These are phyloP conservation scores for Aspergillus nomiae DNA, from an alignment of 2,329 filamentous ascomycete genomes.

Conservation along the genomic window DNA sequence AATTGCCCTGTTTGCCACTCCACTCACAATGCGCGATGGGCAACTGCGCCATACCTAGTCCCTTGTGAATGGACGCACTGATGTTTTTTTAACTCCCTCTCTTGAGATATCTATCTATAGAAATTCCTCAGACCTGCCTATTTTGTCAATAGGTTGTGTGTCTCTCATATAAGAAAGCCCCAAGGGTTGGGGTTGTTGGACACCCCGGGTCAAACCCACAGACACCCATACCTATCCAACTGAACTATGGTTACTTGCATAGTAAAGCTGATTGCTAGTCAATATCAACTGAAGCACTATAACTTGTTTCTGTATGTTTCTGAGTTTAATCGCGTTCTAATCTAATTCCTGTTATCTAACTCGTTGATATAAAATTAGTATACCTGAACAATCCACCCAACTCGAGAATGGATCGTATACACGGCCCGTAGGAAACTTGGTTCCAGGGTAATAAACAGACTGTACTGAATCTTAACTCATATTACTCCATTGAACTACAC, in stretches of 20 bases:
- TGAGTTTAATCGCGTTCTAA: background rate
- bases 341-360: background rate
- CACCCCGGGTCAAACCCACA: background rate
- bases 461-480: no score
- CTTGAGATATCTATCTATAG: background rate
- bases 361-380: background rate
- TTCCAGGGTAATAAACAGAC: background rate
- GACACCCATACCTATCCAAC: background rate
- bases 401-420: background rate
- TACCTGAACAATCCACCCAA: background rate
- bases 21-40: background rate
- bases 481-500: background rate
- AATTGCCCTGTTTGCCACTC: slow-evolving; percentile 4
- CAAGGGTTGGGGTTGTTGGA: background rate
- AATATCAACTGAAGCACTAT: background rate
- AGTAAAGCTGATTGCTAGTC: background rate
- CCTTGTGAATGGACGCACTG: background rate
- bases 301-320: background rate
- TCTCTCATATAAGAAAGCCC: background rate
- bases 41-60: background rate
- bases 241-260: background rate
- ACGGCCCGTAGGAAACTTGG: no score
- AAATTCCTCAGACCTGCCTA: background rate
- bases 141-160: background rate
- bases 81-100: background rate